These are phyloP conservation scores for Trichaptum fuscoviolaceum DNA, from an alignment of 768 basidiomycete species.

Conservation along the genomic window DNA sequence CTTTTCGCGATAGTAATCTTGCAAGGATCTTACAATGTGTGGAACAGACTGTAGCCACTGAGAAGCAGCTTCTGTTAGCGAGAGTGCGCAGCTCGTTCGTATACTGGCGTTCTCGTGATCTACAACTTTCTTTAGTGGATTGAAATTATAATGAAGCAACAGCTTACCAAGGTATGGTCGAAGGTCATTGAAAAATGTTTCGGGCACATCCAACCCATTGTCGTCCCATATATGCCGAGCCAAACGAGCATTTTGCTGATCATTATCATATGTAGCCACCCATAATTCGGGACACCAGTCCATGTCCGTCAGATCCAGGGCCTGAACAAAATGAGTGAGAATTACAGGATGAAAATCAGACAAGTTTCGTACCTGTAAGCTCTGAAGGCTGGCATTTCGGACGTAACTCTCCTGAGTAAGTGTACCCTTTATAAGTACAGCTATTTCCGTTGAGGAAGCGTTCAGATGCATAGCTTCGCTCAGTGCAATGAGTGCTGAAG, in stretches of 20 bases:
- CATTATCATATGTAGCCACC: conserved; percentile 84
- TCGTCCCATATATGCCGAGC: conserved; percentile 90
- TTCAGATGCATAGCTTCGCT: conserved; percentile 71
- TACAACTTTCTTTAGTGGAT: conserved; percentile 24
- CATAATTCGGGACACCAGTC: conserved; percentile 90
- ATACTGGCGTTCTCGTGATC: conserved; percentile 81
- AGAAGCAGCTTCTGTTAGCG: conserved; percentile 72
- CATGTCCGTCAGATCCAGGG: conserved; percentile 89
- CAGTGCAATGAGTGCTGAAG: conserved; percentile 73
- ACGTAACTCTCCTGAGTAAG: conserved; percentile 85
- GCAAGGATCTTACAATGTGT: conserved; percentile 45
- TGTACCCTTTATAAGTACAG: conserved; percentile 64
- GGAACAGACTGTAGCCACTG: conserved; percentile 59
- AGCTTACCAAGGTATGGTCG: conserved; percentile 63
- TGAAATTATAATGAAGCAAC: background rate
- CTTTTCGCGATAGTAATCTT: conserved; percentile 83
- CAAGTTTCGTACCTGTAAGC: conserved; percentile 60
- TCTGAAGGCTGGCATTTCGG: conserved; percentile 83
- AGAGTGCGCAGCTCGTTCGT: conserved; percentile 61
- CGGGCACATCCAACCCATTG: conserved; percentile 85
- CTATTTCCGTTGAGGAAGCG: conserved; percentile 57
- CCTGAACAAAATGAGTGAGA: conserved; percentile 37
- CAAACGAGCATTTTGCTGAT: conserved; percentile 81
- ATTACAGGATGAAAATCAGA: conserved; percentile 7
- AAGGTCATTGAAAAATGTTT: conserved; percentile 54